Base-by-base conservation (phyloP, 805 yeast genomes). In the Saccharomycopsis sp. region DNA sequence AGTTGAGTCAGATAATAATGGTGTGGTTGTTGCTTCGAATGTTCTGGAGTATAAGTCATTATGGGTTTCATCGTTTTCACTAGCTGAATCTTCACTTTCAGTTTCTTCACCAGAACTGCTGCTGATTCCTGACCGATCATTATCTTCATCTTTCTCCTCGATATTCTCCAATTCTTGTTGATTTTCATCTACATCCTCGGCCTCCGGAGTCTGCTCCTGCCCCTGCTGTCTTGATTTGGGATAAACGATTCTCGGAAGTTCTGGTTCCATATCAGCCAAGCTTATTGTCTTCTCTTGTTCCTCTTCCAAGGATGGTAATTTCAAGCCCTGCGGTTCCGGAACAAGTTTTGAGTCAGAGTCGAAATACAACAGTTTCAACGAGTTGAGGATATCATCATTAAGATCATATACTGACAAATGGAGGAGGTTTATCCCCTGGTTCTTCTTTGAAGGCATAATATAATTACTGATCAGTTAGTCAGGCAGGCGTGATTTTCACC, bases 321-420 rank as follows among this genome's bases (percentile, higher is more conserved):
- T 16, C 11, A 19, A 26, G 17, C 40, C 40, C 13, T 21, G 34
- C 7, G 48, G 48, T 32, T 51, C 52, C 32, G 51, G 42, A 33
- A 60, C 59, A 51, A 62, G 67, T 47, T 66, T 65, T 4, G 68
- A 59, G 0, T 77, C 71, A 4, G 65, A 53, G 54, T 79, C 84
- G 58, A 81, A 80, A 51, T 69, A 68, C 56, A 79, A 59, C 52
- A 80, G 56, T 52, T 72, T 66, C 42, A 82, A 58, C 0, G 81
- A 71, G 22, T 65, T 52, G 11, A 72, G 42, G 2, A 80, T 55
- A 1, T 59, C 53, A 1, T 58, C 52, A 2, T 72, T 55, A 13
- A 79, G 56, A 36, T 67, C 67, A 55, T 70, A 81, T 3, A 79
- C 59, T 53, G 78, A 80, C 6, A 72, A 58, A 36, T 74, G 75